phyloP scores from a whole-genome alignment of 2,329 filamentous ascomycete species.

The Fusarium floridanum region DNA sequence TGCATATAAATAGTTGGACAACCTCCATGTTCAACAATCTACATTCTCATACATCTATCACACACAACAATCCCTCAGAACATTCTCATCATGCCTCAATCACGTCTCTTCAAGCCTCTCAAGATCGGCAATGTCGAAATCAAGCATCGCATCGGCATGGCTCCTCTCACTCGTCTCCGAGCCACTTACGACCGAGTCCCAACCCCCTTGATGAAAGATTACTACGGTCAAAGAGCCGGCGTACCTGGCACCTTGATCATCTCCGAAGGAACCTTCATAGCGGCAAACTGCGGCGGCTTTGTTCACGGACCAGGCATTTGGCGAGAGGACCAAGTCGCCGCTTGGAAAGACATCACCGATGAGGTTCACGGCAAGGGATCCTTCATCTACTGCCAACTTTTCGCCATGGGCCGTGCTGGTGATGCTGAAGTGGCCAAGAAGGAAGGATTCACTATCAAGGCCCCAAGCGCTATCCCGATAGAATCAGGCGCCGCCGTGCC shows the following conservation, averaged over 20 bases:
- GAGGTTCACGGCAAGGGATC: slow-evolving; percentile 73
- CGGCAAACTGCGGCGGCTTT: slow-evolving; percentile 49
- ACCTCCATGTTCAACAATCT: background rate
- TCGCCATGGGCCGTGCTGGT: slow-evolving; percentile 70
- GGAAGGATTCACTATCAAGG: slow-evolving; percentile 47
- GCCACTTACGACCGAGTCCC: slow-evolving; percentile 53
- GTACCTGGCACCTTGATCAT: slow-evolving; percentile 59
- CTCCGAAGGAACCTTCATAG: slow-evolving; percentile 60
- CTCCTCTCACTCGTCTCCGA: slow-evolving; percentile 68
- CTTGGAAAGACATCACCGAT: slow-evolving; percentile 72
- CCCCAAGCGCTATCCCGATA: slow-evolving; percentile 50
- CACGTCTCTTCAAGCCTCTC: slow-evolving; percentile 58
- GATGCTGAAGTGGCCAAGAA: slow-evolving; percentile 43
- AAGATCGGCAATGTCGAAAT: slow-evolving; percentile 56
- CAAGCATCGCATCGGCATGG: slow-evolving; percentile 64
- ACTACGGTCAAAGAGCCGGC: slow-evolving; percentile 60
- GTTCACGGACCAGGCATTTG: slow-evolving; percentile 70
- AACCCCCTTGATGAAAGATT: slow-evolving; percentile 55
- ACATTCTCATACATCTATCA: background rate
- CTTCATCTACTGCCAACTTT: slow-evolving; percentile 73
- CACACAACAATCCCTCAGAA: background rate
- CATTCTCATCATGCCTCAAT: slow-evolving; percentile 24
- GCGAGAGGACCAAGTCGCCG: slow-evolving; percentile 65
- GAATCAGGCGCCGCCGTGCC: slow-evolving; percentile 65
- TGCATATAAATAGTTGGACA: background rate